Evolutionary conservation across 2,329 filamentous ascomycete species (phyloP).

Genomic region (Xylaria sp.): DNA sequence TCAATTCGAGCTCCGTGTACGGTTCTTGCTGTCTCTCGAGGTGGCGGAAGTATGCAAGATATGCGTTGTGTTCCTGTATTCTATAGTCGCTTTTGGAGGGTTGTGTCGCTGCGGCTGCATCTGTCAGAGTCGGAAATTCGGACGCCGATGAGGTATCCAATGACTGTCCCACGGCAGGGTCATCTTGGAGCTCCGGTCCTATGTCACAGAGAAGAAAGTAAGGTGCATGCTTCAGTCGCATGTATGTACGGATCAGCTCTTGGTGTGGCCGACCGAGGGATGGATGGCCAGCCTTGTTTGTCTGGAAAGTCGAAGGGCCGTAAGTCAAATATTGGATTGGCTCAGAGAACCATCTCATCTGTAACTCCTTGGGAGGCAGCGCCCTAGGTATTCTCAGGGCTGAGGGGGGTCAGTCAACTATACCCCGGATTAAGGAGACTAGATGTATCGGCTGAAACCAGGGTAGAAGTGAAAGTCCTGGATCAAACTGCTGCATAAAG

Average conservation of each 20-base stretch:
- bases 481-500: neutral
- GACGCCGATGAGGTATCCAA: slow-evolving; percentile 54
- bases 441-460: neutral
- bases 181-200: slow-evolving; percentile 58
- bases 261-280: slow-evolving; percentile 71
- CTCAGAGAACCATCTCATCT: slow-evolving; percentile 75
- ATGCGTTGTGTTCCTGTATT: slow-evolving; percentile 49
- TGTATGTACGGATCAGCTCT: slow-evolving; percentile 68
- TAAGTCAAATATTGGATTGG: slow-evolving; percentile 72
- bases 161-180: slow-evolving; percentile 48
- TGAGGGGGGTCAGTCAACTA: slow-evolving; percentile 43
- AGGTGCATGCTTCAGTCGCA: slow-evolving; percentile 70
- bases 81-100: slow-evolving; percentile 57
- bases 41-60: slow-evolving; percentile 85
- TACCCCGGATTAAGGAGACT: neutral
- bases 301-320: slow-evolving; percentile 63
- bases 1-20: slow-evolving; percentile 61
- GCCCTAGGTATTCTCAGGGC: slow-evolving; percentile 67
- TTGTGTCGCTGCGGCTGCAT: slow-evolving; percentile 61
- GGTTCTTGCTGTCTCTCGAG: slow-evolving; percentile 84
- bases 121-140: slow-evolving; percentile 76
- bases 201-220: slow-evolving; percentile 73
- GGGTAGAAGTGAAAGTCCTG: slow-evolving; percentile 7
- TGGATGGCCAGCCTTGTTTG: slow-evolving; percentile 69
- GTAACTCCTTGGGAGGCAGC: slow-evolving; percentile 68